Percentiles rank a stretch among this genome's conserved stretches.
Evolutionary conservation across 2,329 filamentous ascomycete species (phyloP).

Genomic region (Rhynchosporium graminicola): DNA sequence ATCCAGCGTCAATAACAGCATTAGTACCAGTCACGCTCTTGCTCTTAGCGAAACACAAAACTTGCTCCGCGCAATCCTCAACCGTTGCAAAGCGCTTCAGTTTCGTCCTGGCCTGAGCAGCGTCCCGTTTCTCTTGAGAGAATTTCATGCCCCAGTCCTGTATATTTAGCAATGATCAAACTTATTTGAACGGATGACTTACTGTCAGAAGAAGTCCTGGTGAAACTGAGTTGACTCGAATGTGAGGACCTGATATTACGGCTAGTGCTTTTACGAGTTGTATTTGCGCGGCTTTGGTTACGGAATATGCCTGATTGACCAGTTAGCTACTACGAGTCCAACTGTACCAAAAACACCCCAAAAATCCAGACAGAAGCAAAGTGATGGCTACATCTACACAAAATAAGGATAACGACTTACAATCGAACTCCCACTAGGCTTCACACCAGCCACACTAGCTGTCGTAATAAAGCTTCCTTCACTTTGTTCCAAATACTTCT

Average conservation of each 20-base stretch:
- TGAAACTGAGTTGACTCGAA: slow-evolving; percentile 60
- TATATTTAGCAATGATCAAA: slow-evolving; percentile 3
- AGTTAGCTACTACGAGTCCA: neutral
- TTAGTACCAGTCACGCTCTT: slow-evolving; percentile 55
- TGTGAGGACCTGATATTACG: slow-evolving; percentile 51
- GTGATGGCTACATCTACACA: too few relatives aligned
- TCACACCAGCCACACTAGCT: slow-evolving; percentile 64
- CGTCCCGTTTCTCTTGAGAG: slow-evolving; percentile 28
- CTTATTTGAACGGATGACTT: neutral
- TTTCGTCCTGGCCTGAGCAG: slow-evolving; percentile 25
- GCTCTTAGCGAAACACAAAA: slow-evolving; percentile 51
- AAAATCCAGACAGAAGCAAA: too few relatives aligned
- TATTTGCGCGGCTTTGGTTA: slow-evolving; percentile 77
- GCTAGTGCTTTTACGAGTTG: slow-evolving; percentile 59
- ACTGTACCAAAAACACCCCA: too few relatives aligned
- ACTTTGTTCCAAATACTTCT: slow-evolving; percentile 52
- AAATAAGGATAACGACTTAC: slow-evolving; percentile 38
- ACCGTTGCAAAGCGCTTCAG: slow-evolving; percentile 31
- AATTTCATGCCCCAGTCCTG: slow-evolving; percentile 36
- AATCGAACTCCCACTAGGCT: slow-evolving; percentile 61
- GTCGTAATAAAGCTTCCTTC: slow-evolving; percentile 58
- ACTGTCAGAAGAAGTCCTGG: slow-evolving; percentile 45
- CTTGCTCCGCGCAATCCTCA: slow-evolving; percentile 55
- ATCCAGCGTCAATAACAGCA: slow-evolving; percentile 51
- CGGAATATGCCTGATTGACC: slow-evolving; percentile 62